Evolutionary conservation across 495 filamentous ascomycete species (phyloP).

Genomic region (Talaromyces stipitatus): DNA sequence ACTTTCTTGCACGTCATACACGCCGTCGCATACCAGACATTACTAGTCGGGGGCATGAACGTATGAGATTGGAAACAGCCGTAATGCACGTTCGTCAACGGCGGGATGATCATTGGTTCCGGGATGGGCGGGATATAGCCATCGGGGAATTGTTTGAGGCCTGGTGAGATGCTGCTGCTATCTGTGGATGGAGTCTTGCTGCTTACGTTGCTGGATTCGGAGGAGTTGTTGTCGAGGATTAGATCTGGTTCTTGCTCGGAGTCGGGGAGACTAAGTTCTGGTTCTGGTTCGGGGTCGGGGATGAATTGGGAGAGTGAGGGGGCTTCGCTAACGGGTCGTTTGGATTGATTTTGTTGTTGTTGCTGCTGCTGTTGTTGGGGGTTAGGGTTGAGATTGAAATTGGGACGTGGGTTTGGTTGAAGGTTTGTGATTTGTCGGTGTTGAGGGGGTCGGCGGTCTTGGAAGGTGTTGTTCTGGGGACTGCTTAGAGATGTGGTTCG

Average conservation of each 20-base stretch:
- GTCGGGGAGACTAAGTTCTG: constrained; percentile 7
- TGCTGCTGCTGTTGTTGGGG: no score
- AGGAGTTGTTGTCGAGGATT: constrained; percentile 12
- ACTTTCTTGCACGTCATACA: constrained; percentile 44
- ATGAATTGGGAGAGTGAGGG: constrained; percentile 32
- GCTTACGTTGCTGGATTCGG: neutral
- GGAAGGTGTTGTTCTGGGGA: neutral
- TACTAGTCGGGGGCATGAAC: constrained; percentile 32
- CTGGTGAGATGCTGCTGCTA: neutral
- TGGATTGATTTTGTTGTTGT: no score
- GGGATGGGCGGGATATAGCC: constrained; percentile 19
- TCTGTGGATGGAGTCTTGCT: constrained; percentile 11
- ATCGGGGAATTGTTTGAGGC: neutral
- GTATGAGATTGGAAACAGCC: constrained; percentile 40
- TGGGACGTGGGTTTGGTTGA: neutral
- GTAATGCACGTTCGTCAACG: constrained; percentile 33
- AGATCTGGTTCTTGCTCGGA: constrained; percentile 5
- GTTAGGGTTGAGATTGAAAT: neutral
- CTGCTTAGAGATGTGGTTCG: neutral
- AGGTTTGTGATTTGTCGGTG: neutral
- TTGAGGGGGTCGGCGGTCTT: neutral
- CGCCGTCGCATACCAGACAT: constrained; percentile 38
- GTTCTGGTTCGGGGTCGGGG: constrained; percentile 24
- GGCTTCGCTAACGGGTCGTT: constrained; percentile 10
- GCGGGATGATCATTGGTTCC: constrained; percentile 27